phyloP scores from a whole-genome alignment of 306 rosid species.

The Malus fusca region DNA sequence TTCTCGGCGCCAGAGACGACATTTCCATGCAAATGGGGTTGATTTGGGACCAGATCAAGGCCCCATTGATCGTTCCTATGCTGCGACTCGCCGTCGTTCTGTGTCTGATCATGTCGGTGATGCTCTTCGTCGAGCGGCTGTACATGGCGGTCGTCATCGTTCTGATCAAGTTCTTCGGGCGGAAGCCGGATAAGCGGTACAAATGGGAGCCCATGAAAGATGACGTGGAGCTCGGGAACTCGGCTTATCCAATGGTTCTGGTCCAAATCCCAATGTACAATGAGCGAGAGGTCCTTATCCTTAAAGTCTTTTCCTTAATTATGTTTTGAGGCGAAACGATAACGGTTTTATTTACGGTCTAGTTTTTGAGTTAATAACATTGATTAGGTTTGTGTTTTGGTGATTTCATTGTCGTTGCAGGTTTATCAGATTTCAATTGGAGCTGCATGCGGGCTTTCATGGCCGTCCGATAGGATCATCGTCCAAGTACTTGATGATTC shows the following conservation, averaged over 20 bases:
- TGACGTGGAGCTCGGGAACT: slow-evolving; percentile 69
- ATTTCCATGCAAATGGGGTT: slow-evolving; percentile 35
- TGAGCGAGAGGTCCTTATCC: slow-evolving; percentile 67
- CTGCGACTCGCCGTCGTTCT: slow-evolving; percentile 39
- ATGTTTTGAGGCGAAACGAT: too few relatives aligned
- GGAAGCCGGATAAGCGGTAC: slow-evolving; percentile 66
- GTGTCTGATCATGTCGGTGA: slow-evolving; percentile 60
- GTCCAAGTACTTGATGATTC: slow-evolving; percentile 88
- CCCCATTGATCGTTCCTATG: slow-evolving; percentile 62
- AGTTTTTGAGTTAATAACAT: not conserved
- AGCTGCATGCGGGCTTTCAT: slow-evolving; percentile 79
- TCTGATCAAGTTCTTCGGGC: slow-evolving; percentile 45
- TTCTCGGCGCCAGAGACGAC: slow-evolving; percentile 43
- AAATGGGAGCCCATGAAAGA: slow-evolving; percentile 76
- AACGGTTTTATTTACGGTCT: not conserved
- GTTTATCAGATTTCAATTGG: slow-evolving; percentile 82
- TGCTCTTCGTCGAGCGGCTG: slow-evolving; percentile 63
- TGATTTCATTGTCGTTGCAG: slow-evolving; percentile 24
- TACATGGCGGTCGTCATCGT: slow-evolving; percentile 63
- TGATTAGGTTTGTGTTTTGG: not conserved
- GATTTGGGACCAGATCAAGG: slow-evolving; percentile 52
- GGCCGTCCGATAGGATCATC: slow-evolving; percentile 84
- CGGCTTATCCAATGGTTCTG: slow-evolving; percentile 60
- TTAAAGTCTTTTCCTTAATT: not conserved
- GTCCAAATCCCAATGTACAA: slow-evolving; percentile 92